Conservation (phyloP, 495 filamentous ascomycete genomes). For the Xanthoparmelia taractica region DNA sequence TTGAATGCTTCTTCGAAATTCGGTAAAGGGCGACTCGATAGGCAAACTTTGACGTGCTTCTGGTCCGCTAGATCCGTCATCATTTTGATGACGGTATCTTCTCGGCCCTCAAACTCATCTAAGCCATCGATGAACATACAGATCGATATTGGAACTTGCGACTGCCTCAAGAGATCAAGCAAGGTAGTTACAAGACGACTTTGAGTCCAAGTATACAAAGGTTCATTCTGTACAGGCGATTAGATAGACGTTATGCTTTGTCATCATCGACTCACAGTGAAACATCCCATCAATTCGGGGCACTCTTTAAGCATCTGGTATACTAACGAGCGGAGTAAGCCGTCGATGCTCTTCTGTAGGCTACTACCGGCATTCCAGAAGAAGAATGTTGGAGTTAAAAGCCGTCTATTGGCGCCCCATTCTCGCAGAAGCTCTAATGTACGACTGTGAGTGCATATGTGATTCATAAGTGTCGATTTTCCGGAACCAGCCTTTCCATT, state of each 20-base stretch:
- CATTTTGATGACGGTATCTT: conserved; percentile 22
- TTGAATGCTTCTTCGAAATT: conserved; percentile 36
- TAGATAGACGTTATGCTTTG: conserved; percentile 14
- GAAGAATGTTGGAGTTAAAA: conserved; percentile 35
- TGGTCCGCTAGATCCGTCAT: conserved; percentile 18
- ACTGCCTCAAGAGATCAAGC: background rate
- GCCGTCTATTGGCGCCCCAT: conserved; percentile 31
- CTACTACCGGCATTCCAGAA: conserved; percentile 39
- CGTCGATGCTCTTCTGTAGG: conserved; percentile 36
- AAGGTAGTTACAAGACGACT: conserved; percentile 2
- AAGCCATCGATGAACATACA: conserved; percentile 47
- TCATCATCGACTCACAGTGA: conserved; percentile 29
- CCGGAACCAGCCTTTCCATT: conserved; percentile 38
- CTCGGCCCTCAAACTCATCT: conserved; percentile 35
- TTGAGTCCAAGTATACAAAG: conserved; percentile 11
- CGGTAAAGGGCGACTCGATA: conserved; percentile 45
- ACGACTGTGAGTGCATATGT: conserved; percentile 18
- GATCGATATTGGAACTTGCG: conserved; percentile 18
- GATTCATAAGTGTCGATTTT: conserved; percentile 45
- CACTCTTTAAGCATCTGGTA: conserved; percentile 32
- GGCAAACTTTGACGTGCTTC: conserved; percentile 38
- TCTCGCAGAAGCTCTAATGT: conserved; percentile 20
- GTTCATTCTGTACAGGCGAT: conserved; percentile 24
- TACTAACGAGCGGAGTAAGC: conserved; percentile 37
- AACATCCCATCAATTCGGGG: conserved; percentile 29